A percentile compares a stretch with the other conserved stretches of the same genome.
These are phyloP conservation scores for Dothistroma septosporum DNA, from an alignment of 2,329 filamentous ascomycete genomes.

Conservation along the genomic window DNA sequence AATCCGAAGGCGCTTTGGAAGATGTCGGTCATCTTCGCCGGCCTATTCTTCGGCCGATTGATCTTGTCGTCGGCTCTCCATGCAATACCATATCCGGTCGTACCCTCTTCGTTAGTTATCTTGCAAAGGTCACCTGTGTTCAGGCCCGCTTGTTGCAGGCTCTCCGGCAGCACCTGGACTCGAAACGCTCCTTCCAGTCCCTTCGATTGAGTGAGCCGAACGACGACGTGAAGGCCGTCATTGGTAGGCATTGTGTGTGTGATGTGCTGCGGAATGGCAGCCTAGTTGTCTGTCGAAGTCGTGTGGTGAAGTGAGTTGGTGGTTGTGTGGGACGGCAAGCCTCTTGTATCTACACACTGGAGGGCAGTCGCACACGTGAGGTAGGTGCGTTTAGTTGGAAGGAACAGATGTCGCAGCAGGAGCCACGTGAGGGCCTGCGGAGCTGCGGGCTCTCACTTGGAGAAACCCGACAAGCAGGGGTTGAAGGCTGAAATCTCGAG, in stretches of 20 bases:
- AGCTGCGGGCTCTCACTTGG: not conserved
- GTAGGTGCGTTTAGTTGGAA: not conserved
- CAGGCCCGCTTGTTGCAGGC: conserved; percentile 53
- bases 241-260: conserved; percentile 15
- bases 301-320: not conserved
- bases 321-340: not conserved
- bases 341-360: not conserved
- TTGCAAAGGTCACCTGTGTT: conserved; percentile 57
- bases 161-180: conserved; percentile 54
- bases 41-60: conserved; percentile 61
- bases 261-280: not conserved
- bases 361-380: not conserved
- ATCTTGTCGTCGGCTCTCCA: conserved; percentile 54
- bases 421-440: conserved; percentile 4
- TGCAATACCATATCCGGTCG: conserved; percentile 55
- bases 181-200: conserved; percentile 54
- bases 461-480: not conserved
- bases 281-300: not conserved
- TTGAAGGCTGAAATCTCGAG: no score
- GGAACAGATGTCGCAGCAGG: not conserved
- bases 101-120: conserved; percentile 43
- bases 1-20: conserved; percentile 70
- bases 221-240: conserved; percentile 42
- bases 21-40: conserved; percentile 65
- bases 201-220: conserved; percentile 42